Evolutionary conservation across 306 rosid species (phyloP).

Genomic region (Fagus crenata): DNA sequence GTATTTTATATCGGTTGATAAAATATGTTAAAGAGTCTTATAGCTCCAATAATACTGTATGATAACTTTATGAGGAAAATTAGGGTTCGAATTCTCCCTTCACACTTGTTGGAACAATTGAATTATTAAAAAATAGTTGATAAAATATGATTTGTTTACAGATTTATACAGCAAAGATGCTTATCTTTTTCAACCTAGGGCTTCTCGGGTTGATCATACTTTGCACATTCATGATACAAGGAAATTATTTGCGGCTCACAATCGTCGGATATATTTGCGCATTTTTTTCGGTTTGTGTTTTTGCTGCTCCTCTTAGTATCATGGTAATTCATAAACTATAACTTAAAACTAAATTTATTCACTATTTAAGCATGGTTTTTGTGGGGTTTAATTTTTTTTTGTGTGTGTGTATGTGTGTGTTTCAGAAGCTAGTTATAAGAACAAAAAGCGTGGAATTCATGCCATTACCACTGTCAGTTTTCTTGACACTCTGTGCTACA

Average conservation of each 20-base stretch:
- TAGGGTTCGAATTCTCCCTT: not conserved
- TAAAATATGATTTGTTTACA: slow-evolving; percentile 10
- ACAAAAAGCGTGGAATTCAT: slow-evolving; percentile 8
- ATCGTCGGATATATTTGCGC: slow-evolving; percentile 40
- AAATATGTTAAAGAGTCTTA: not conserved
- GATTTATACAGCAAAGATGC: slow-evolving; percentile 32
- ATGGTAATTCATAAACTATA: slow-evolving; percentile 21
- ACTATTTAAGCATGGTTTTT: too few species aligned
- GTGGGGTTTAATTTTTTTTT: not conserved
- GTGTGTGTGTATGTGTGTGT: not conserved
- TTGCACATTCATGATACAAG: not conserved
- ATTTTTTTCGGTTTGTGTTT: slow-evolving; percentile 34
- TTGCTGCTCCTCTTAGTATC: slow-evolving; percentile 47
- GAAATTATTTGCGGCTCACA: not conserved
- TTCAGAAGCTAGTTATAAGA: slow-evolving; percentile 40
- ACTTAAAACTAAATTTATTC: not conserved
- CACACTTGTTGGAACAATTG: not conserved
- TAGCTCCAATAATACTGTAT: too few species aligned
- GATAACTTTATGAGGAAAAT: too few species aligned
- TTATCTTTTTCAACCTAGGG: slow-evolving; percentile 25
- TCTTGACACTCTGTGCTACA: slow-evolving; percentile 1
- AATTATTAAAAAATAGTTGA: too few species aligned
- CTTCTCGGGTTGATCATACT: slow-evolving; percentile 26
- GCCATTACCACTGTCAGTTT: not conserved
- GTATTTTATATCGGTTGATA: too few species aligned